Base-by-base conservation (phyloP, 352 stramenopile species). In the Salisapilia sapeloensis region DNA sequence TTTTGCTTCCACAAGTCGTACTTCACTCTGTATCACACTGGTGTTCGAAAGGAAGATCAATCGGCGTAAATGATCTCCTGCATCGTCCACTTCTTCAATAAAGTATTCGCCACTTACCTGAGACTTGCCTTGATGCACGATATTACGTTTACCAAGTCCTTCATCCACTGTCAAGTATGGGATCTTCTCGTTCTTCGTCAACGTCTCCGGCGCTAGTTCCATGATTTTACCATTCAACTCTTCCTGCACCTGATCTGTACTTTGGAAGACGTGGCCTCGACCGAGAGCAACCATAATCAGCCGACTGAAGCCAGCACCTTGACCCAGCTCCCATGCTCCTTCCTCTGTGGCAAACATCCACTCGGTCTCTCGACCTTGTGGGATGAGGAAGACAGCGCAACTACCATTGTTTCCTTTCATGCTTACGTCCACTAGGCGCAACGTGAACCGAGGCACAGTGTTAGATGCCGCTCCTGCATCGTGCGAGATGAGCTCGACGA, bases 321-420 rank as follows among this genome's bases (percentile, higher is more conserved):
- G 38, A 13, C 65, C 75, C 7, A 90, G 46, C 24, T 87, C 56
- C 9, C 50, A 48, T 7, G 64, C 56, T 18, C 74, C 70, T 23
- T 85, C 60, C 29, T 81, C 61, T 2, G 59, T 76, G 14, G 62
- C 53, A 31, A 90, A 90, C 47, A 81, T 63, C 56, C 55, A 86
- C 44, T 89, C 72, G 40, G 82, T 60, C 56, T 90, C 75, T 16
- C 60, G 62, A 25, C 75, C 75, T 36, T 86, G 67, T 0, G 75
- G 75, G 26, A 86, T 74, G 7, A 90, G 46, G 26, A 86, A 81
- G 26, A 85, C 64, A 4, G 53, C 61, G 28, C 63, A 78, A 31
- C 46, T 64, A 13, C 60, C 61, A 29, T 81, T 71, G 22, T 50
- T 44, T 35, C 58, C 59, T n/a, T 50, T 43, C 33, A 44, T 16